Conservation (phyloP, 352 stramenopile genomes). For the Aphanomyces stellatus region DNA sequence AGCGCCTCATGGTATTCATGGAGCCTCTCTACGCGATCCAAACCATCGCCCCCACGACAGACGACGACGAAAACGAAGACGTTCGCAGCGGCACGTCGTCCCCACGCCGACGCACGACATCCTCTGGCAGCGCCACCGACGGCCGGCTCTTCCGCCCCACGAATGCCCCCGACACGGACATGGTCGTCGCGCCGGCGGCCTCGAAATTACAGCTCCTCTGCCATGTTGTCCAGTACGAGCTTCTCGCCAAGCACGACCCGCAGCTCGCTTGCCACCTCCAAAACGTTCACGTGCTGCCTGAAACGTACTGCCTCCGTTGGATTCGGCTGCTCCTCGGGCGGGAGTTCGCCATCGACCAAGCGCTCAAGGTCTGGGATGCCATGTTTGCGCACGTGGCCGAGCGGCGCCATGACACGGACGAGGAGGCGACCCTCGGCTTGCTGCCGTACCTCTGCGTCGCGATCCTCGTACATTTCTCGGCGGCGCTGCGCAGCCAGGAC, state of each 20-base stretch:
- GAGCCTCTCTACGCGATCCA: conserved; percentile 17
- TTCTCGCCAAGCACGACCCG: conserved; percentile 69
- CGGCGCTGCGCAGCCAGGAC: conserved; percentile 41
- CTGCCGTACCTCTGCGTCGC: conserved; percentile 63
- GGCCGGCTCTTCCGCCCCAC: neutral
- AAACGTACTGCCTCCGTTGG: conserved; percentile 78
- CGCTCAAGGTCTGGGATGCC: conserved; percentile 58
- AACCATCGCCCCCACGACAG: neutral
- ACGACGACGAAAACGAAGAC: neutral
- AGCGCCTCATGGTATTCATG: conserved; percentile 11
- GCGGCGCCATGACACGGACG: neutral
- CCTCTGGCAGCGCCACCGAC: neutral
- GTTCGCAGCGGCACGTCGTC: neutral
- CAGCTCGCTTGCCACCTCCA: conserved; percentile 72
- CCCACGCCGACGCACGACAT: neutral
- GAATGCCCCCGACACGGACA: neutral
- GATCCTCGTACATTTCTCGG: conserved; percentile 46
- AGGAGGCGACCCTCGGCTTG: conserved; percentile 38
- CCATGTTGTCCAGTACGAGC: conserved; percentile 61
- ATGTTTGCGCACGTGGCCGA: conserved; percentile 35
- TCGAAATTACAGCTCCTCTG: conserved; percentile 47
- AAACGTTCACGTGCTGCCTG: conserved; percentile 68
- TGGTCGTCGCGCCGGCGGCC: neutral
- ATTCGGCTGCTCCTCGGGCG: conserved; percentile 68
- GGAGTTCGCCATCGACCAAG: conserved; percentile 54